phyloP scores from a whole-genome alignment of 139 green algal genomes.

The Asterochloris sp. region DNA sequence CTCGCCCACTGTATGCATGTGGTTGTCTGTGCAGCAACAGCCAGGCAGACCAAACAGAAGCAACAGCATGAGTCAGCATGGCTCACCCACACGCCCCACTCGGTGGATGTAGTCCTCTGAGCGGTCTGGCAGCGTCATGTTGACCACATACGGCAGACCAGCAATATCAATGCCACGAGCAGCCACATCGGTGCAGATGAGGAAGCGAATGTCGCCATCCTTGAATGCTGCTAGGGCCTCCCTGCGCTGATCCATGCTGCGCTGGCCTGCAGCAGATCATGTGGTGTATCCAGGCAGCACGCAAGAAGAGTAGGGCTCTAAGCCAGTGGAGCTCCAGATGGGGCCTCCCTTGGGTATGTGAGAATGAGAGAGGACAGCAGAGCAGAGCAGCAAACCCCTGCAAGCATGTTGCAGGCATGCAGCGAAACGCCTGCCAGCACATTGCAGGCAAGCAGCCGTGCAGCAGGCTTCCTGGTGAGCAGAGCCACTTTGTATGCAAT shows the following conservation, averaged over 20 bases:
- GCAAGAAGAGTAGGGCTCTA: too few species aligned
- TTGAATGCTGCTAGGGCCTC: slow-evolving; percentile 70
- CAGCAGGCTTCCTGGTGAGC: too few species aligned
- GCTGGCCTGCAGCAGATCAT: background rate
- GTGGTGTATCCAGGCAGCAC: too few species aligned
- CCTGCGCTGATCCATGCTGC: slow-evolving; percentile 69
- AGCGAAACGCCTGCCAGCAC: too few species aligned
- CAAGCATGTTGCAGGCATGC: too few species aligned
- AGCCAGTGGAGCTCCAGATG: too few species aligned
- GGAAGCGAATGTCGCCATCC: slow-evolving; percentile 73
- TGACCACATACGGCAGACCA: slow-evolving; percentile 83
- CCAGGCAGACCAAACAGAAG: background rate
- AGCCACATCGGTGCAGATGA: slow-evolving; percentile 88
- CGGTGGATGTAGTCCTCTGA: slow-evolving; percentile 87
- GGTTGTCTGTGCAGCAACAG: background rate
- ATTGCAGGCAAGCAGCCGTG: too few species aligned
- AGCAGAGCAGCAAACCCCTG: too few species aligned
- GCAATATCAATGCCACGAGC: slow-evolving; percentile 83
- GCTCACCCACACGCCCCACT: slow-evolving; percentile 58
- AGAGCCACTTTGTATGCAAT: too few species aligned
- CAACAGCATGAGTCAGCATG: background rate
- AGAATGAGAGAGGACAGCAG: too few species aligned
- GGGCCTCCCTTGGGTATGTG: too few species aligned
- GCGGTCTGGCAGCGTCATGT: slow-evolving; percentile 80
- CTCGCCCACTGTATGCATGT: background rate